These are phyloP conservation scores for Penicillium arizonense DNA, from an alignment of 495 filamentous ascomycete species.

Conservation along the genomic window DNA sequence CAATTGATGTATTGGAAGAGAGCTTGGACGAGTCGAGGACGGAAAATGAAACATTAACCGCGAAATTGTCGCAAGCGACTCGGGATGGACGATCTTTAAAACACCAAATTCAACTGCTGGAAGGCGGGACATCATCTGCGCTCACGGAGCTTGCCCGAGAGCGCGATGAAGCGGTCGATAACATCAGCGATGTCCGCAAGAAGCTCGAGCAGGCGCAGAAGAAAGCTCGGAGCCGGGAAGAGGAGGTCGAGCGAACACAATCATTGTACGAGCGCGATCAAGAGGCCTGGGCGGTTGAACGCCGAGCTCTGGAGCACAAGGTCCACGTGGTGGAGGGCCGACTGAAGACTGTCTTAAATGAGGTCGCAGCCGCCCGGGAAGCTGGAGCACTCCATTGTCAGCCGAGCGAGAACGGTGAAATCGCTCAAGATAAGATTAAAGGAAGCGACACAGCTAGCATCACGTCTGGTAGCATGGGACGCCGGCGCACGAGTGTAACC, in stretches of 20 bases:
- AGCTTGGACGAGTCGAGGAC: conserved; percentile 65
- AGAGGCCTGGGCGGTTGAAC: conserved; percentile 78
- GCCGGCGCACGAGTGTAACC: conserved; percentile 53
- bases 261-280: conserved; percentile 77
- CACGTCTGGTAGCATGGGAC: conserved; percentile 66
- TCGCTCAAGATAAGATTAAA: conserved; percentile 41
- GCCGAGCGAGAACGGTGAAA: conserved; percentile 21
- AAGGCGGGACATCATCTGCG: conserved; percentile 83
- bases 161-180: conserved; percentile 78
- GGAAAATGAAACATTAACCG: conserved; percentile 70
- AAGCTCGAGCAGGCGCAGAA: conserved; percentile 79
- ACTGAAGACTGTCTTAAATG: conserved; percentile 77
- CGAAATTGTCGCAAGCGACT: conserved; percentile 55
- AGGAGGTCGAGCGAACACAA: conserved; percentile 75
- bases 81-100: conserved; percentile 80
- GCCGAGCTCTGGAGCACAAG: conserved; percentile 75
- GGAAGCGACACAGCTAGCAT: conserved; percentile 75
- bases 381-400: conserved; percentile 32
- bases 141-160: conserved; percentile 80
- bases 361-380: conserved; percentile 74
- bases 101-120: conserved; percentile 78
- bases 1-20: conserved; percentile 80
- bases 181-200: conserved; percentile 68
- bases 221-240: conserved; percentile 75
- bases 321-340: conserved; percentile 85